These are phyloP conservation scores for Aphanocladium album DNA, from an alignment of 2,329 filamentous ascomycete genomes.

Conservation along the genomic window DNA sequence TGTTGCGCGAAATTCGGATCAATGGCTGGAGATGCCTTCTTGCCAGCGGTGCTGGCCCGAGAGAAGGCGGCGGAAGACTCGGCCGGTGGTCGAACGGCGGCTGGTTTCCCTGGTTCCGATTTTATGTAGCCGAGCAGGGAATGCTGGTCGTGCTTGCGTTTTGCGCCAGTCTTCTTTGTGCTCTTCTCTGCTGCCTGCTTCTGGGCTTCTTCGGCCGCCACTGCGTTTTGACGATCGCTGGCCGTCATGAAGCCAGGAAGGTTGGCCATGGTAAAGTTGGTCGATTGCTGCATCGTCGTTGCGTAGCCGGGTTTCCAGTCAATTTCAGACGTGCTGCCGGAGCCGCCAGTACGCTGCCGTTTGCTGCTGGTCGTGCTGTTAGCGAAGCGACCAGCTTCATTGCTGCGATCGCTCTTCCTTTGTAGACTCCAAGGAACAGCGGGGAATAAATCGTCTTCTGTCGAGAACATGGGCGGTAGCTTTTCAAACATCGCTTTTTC, in stretches of 20 bases:
- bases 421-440: conserved; percentile 48
- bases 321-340: conserved; percentile 22
- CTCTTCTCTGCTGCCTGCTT: conserved; percentile 17
- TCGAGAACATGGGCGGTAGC: conserved; percentile 48
- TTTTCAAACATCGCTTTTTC: conserved; percentile 48
- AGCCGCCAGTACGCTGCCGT: conserved; percentile 22
- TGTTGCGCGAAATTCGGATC: conserved; percentile 32
- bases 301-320: conserved; percentile 40
- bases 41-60: conserved; percentile 22
- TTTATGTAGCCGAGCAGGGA: conserved; percentile 39
- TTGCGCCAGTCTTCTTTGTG: conserved; percentile 24
- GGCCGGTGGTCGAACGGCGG: conserved; percentile 13
- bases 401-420: conserved; percentile 22
- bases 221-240: conserved; percentile 44
- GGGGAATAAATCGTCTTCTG: conserved; percentile 66
- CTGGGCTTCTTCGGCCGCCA: conserved; percentile 22
- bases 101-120: conserved; percentile 16
- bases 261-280: conserved; percentile 54
- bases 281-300: conserved; percentile 58
- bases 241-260: conserved; percentile 60
- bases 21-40: conserved; percentile 21
- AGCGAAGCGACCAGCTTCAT: conserved; percentile 20
- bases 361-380: conserved; percentile 22
- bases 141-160: conserved; percentile 34
- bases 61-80: conserved; percentile 19